Evolutionary conservation across 768 basidiomycete species (phyloP).

Genomic region (Suillus spraguei): DNA sequence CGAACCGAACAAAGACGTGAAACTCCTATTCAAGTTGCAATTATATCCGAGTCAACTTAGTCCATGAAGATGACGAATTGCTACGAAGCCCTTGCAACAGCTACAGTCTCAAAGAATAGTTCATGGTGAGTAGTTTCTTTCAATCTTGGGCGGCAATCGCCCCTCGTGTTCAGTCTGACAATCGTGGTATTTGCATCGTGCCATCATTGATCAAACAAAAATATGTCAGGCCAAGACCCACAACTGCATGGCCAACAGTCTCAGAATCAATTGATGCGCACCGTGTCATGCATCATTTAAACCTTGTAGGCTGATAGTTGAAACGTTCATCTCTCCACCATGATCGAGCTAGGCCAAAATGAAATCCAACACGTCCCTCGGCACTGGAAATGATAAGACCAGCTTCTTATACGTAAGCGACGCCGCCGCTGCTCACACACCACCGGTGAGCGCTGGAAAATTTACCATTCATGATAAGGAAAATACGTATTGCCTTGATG

Average conservation of each 20-base stretch:
- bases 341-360: background rate
- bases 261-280: background rate
- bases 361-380: background rate
- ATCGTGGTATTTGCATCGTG: background rate
- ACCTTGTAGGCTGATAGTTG: background rate
- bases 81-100: background rate
- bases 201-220: background rate
- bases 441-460: background rate
- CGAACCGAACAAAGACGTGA: background rate
- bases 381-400: background rate
- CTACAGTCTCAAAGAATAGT: background rate
- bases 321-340: background rate
- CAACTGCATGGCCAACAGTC: background rate
- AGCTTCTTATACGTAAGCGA: background rate
- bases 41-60: no score
- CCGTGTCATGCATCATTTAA: background rate
- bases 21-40: background rate
- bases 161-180: conserved; percentile 5
- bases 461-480: background rate
- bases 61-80: no score
- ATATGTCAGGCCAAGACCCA: background rate
- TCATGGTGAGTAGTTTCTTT: background rate
- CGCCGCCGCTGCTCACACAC: background rate
- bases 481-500: background rate
- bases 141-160: conserved; percentile 11